These are phyloP conservation scores for Perkinsus marinus DNA, from an alignment of 169 alveolate genomes.

Conservation along the genomic window DNA sequence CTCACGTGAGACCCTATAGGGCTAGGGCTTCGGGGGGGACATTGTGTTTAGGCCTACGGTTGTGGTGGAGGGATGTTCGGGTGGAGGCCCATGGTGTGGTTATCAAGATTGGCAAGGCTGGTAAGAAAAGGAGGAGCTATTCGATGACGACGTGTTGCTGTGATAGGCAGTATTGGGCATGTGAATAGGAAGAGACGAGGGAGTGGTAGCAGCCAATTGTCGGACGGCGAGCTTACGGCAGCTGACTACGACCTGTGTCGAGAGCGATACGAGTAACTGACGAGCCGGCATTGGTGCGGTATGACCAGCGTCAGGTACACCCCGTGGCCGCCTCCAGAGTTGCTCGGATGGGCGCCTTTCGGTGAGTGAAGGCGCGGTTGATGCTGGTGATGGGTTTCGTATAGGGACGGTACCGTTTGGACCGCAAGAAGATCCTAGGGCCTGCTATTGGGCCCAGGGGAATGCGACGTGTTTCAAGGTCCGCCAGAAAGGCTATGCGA, in stretches of 20 bases:
- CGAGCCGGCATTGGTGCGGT: background rate
- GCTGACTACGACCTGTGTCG: background rate
- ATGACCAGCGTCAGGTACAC: background rate
- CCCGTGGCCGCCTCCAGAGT: background rate
- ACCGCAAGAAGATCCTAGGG: background rate
- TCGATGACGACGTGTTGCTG: background rate
- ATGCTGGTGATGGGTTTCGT: background rate
- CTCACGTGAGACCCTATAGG: background rate
- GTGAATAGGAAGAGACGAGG: background rate
- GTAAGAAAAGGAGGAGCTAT: background rate
- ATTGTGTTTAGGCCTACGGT: background rate
- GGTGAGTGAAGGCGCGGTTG: background rate
- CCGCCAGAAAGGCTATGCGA: background rate
- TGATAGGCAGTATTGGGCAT: background rate
- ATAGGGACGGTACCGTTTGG: background rate
- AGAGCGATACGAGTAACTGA: background rate
- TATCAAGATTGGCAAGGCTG: background rate
- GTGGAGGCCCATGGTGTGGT: background rate
- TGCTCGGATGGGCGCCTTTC: background rate
- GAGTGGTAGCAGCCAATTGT: background rate
- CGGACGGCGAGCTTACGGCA: background rate
- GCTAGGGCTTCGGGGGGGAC: background rate
- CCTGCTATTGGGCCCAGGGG: background rate
- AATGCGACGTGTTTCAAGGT: background rate
- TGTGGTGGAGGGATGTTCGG: background rate